Conservation (phyloP, 148 eudicot species). For the Polygonum aviculare region DNA sequence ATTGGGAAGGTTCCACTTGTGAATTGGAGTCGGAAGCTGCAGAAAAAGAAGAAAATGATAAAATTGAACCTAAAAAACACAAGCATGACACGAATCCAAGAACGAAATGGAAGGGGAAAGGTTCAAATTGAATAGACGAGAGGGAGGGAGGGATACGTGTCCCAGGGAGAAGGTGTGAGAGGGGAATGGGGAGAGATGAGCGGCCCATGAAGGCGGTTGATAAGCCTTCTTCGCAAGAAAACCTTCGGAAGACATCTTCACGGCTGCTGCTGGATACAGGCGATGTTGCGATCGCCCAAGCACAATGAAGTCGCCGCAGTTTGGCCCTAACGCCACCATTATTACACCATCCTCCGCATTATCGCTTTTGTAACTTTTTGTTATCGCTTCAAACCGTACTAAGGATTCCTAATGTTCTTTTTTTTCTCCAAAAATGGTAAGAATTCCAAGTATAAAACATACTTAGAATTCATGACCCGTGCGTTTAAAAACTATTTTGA, state of each 20-base stretch:
- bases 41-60: neutral
- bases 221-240: conserved; percentile 52
- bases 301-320: neutral
- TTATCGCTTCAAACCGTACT: no score
- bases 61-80: conserved; percentile 1
- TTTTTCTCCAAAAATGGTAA: no score
- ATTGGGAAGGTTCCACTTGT: conserved; percentile 93
- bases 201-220: conserved; percentile 78
- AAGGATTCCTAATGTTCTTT: no score
- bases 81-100: neutral
- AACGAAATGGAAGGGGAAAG: neutral
- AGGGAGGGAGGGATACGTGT: conserved; percentile 32
- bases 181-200: conserved; percentile 65
- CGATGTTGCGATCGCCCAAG: neutral
- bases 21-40: conserved; percentile 95
- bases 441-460: no score
- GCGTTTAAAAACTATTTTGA: no score
- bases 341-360: neutral
- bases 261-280: neutral
- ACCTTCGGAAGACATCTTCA: conserved; percentile 6
- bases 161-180: conserved; percentile 58
- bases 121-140: neutral
- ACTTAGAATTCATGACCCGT: no score
- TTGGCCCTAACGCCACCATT: neutral
- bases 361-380: no score